Evolutionary conservation across 2,329 filamentous ascomycete genomes (phyloP), one percentile per base, ranked within the genome.

Genomic region (Penicillium sp.): DNA sequence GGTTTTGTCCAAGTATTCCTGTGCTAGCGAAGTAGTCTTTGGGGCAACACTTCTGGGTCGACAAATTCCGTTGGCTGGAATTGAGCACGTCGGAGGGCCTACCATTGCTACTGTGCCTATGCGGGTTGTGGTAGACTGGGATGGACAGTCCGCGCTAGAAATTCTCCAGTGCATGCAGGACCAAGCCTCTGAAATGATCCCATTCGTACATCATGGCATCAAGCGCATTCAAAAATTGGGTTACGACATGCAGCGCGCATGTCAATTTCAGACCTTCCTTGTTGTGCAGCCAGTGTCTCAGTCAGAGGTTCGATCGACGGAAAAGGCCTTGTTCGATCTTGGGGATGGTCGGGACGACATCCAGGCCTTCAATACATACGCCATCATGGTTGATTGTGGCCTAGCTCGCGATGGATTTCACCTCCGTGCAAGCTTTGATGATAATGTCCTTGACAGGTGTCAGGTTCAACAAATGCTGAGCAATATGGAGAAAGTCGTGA

Each of bases 161-260:
- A 25, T 52, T 5, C 49, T 52, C n/a, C 28, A 37, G 28, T n/a
- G 19, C n/a, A 25, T 52, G 19, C 49, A 52, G 49, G 19, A 35
- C 28, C 49, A 52, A 14, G 49, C 28, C 11, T 19, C 30, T 14
- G 49, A 52, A 8, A 53, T 62, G 30, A 22, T 62, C 16, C n/a
- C 68, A 16, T 52, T 63, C 37, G 54, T 65, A 4, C 59, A 60
- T 13, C 52, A 40, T 19, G 49, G 45, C 13, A 33, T 54, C 14
- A 52, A 33, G 6, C 14, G 28, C 6, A 45, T 49, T 26, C 13
- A 13, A 25, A n/a, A 48, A 14, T 19, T 26, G 26, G 28, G 51
- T 14, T 22, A 37, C 14, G 46, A 51, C n/a, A 46, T 25, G 40
- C 37, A 42, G n/a, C 22, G 8, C 2, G 45, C 46, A 19, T 53